Evolutionary conservation across 163 green algal genomes (phyloP).

Genomic region (Scenedesmus sp.): DNA sequence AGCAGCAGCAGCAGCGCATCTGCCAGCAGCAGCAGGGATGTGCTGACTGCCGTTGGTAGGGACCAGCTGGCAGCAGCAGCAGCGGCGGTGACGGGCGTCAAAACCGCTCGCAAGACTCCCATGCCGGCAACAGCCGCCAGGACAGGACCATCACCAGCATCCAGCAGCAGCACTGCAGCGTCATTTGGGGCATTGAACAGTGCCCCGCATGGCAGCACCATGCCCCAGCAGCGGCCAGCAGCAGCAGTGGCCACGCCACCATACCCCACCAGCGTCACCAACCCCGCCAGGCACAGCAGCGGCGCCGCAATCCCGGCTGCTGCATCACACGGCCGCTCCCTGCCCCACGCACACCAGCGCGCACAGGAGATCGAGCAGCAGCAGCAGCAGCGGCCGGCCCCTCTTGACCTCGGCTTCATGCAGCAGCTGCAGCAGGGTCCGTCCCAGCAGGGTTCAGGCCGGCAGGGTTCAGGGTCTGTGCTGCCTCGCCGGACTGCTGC

Average conservation of each 20-base stretch:
- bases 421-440: too few species aligned
- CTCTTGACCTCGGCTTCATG: too few species aligned
- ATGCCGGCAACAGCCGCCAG: not conserved
- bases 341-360: not conserved
- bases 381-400: slow-evolving; percentile 1
- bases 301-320: not conserved
- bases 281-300: not conserved
- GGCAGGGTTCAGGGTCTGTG: too few species aligned
- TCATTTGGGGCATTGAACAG: not conserved
- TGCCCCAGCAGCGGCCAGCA: not conserved
- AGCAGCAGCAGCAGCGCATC: not conserved
- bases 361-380: not conserved
- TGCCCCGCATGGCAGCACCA: not conserved
- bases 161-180: not conserved
- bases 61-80: not conserved
- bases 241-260: not conserved
- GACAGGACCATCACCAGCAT: not conserved
- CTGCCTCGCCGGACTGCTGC: too few species aligned
- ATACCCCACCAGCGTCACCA: not conserved
- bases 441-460: too few species aligned
- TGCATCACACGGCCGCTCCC: not conserved
- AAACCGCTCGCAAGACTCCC: not conserved
- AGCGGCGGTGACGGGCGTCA: not conserved
- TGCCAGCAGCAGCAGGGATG: not conserved
- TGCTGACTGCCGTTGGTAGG: not conserved